Conservation (phyloP, 306 rosid genomes). For the Urtica urens region DNA sequence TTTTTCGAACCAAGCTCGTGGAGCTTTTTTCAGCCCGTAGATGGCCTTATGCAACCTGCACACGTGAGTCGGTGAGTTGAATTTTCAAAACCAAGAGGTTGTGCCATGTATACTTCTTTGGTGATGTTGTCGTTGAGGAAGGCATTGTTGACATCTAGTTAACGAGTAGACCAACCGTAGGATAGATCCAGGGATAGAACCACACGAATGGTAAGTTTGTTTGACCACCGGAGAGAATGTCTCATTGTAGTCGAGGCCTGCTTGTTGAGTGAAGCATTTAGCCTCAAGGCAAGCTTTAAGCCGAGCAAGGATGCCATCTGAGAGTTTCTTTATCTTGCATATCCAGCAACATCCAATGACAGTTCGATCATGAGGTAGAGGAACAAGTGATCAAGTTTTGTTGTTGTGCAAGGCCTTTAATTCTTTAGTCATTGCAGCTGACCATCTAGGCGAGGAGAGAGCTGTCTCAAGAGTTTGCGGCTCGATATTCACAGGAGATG, state of each 20-base stretch:
- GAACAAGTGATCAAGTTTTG: background rate
- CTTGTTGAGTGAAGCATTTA: background rate
- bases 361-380: background rate
- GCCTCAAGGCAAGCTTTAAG: background rate
- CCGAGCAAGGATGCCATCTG: background rate
- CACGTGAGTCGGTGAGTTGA: too few relatives aligned
- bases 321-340: background rate
- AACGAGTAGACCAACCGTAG: background rate
- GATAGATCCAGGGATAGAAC: background rate
- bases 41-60: too few relatives aligned
- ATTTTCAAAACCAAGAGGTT: background rate
- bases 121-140: too few relatives aligned
- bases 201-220: background rate
- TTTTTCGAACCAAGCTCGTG: background rate
- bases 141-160: background rate
- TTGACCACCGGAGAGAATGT: background rate
- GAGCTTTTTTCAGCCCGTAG: too few relatives aligned
- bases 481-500: too few relatives aligned
- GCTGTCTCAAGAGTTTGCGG: too few relatives aligned
- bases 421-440: background rate
- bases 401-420: background rate
- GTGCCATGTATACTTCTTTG: background rate
- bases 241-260: background rate
- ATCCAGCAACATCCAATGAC: background rate
- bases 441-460: too few relatives aligned